Conservation (phyloP, 1,139 yeast species). For the Hyphopichia pseudoburtonii region DNA sequence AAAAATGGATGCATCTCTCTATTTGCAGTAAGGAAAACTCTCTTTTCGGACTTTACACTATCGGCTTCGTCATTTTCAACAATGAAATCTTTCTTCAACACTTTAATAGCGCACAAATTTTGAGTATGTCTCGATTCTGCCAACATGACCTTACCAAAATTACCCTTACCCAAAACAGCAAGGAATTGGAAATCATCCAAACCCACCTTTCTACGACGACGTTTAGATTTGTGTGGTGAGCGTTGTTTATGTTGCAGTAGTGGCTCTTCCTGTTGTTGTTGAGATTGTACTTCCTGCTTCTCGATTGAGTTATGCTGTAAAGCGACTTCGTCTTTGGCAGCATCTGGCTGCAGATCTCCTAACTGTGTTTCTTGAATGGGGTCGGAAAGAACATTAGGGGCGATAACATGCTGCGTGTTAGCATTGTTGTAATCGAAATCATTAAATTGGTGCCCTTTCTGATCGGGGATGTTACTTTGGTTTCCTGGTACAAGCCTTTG, state of each 20-base stretch:
- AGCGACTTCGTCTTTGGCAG: neutral
- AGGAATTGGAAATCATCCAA: constrained; percentile 91
- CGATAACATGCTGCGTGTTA: constrained; percentile 15
- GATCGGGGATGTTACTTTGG: too few relatives aligned
- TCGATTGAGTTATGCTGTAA: too few relatives aligned
- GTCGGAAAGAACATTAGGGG: too few relatives aligned
- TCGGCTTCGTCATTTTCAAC: constrained; percentile 96
- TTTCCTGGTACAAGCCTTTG: too few relatives aligned
- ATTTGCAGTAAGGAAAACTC: constrained; percentile 89
- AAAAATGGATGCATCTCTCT: constrained; percentile 90
- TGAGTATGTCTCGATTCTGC: constrained; percentile 86
- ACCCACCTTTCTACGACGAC: constrained; percentile 71
- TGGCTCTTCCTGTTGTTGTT: constrained; percentile 3
- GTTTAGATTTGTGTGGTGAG: constrained; percentile 27
- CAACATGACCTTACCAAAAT: constrained; percentile 95
- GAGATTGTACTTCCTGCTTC: constrained; percentile 2
- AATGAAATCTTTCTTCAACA: constrained; percentile 89
- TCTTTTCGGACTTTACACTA: constrained; percentile 88
- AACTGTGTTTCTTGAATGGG: constrained; percentile 6
- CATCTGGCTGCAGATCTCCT: constrained; percentile 4
- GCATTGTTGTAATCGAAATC: constrained; percentile 34
- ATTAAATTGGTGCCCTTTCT: constrained; percentile 21
- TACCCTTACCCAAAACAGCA: constrained; percentile 96
- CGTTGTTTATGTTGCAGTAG: constrained; percentile 8
- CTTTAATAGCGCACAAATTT: constrained; percentile 89